Percentiles rank a stretch among this genome's conserved stretches.
These are phyloP conservation scores for Calendula officinalis DNA, from an alignment of 129 eudicot species.

Conservation along the genomic window DNA sequence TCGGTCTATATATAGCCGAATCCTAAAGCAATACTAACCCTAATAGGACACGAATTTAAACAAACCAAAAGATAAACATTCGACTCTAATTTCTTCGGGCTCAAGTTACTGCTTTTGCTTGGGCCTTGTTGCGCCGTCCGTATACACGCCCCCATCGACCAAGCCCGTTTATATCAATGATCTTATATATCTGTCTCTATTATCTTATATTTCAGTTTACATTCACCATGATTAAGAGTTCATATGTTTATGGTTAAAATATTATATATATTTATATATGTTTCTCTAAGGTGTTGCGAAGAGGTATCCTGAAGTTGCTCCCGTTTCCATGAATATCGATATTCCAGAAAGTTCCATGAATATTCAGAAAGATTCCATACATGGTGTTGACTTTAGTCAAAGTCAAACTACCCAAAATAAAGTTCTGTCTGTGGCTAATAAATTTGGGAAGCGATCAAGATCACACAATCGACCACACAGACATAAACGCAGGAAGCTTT, in stretches of 20 bases:
- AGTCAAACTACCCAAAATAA: conserved; percentile 22
- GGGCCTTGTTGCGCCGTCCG: too few species aligned
- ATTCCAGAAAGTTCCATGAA: conserved; percentile 26
- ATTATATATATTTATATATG: not conserved
- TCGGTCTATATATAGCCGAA: too few species aligned
- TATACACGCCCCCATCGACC: too few species aligned
- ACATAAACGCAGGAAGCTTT: conserved; percentile 45
- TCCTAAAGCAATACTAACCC: too few species aligned
- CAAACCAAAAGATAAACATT: too few species aligned
- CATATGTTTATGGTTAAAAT: conserved; percentile 5
- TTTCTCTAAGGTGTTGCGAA: conserved; percentile 33
- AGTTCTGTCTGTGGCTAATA: conserved; percentile 15
- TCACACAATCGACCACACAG: conserved; percentile 51
- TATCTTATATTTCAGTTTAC: too few species aligned
- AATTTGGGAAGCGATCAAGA: conserved; percentile 54
- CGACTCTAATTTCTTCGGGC: too few species aligned
- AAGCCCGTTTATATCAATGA: too few species aligned
- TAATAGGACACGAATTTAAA: too few species aligned
- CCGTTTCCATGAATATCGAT: conserved; percentile 20
- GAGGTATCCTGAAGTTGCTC: conserved; percentile 23
- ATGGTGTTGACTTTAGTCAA: conserved; percentile 11
- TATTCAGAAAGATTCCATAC: conserved; percentile 21
- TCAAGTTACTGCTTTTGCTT: too few species aligned
- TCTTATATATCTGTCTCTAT: not conserved
- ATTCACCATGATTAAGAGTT: not conserved